Evolutionary conservation across 2,329 filamentous ascomycete genomes (phyloP).

Genomic region (Aureobasidium sp.): DNA sequence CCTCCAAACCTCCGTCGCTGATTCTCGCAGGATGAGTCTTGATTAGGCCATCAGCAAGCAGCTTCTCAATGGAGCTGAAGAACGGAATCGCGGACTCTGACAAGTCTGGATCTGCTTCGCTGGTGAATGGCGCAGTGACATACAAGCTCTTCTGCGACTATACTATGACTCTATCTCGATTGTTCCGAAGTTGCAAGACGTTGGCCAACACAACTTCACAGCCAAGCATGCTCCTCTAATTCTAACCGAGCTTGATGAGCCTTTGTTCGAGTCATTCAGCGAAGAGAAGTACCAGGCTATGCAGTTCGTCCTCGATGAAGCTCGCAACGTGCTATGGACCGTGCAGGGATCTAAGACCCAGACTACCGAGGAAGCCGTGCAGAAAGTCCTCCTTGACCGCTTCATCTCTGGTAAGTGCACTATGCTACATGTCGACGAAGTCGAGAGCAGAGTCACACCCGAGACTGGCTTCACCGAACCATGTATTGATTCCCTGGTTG

Average conservation of each 20-base stretch:
- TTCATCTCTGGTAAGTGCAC: too few relatives aligned
- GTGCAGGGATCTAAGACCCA: not conserved
- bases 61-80: not conserved
- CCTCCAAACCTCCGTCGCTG: not conserved
- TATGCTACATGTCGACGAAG: too few relatives aligned
- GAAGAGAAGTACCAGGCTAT: not conserved
- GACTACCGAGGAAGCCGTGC: too few relatives aligned
- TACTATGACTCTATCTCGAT: not conserved
- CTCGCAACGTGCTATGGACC: not conserved
- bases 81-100: not conserved
- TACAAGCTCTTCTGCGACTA: not conserved
- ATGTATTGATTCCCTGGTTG: slow-evolving; percentile 32
- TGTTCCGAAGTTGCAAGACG: not conserved
- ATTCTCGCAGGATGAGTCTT: not conserved
- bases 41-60: not conserved
- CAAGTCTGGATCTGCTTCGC: not conserved
- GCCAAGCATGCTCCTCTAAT: not conserved
- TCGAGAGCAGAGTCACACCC: too few relatives aligned
- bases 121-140: not conserved
- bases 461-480: slow-evolving; percentile 18
- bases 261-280: not conserved
- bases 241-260: not conserved
- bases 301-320: slow-evolving; percentile 1
- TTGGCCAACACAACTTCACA: not conserved
- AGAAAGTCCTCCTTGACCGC: too few relatives aligned